phyloP scores from a whole-genome alignment of 805 yeast genomes.

The Metschnikowia corniflorae region DNA sequence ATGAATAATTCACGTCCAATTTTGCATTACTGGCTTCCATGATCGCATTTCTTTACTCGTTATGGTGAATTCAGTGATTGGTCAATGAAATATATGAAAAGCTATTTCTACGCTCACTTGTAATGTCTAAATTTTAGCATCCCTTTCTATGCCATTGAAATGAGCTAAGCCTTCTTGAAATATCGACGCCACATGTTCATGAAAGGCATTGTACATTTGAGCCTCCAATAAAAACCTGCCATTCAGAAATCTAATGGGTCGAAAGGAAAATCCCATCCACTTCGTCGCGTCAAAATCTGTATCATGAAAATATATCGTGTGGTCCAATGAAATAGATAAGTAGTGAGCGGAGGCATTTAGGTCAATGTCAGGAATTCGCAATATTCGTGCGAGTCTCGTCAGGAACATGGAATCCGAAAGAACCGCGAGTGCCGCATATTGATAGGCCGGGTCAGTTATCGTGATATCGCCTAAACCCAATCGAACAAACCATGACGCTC shows the following conservation, averaged over 20 bases:
- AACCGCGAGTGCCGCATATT: conserved; percentile 57
- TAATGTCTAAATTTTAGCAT: conserved; percentile 16
- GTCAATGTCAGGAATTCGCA: conserved; percentile 35
- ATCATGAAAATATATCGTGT: conserved; percentile 63
- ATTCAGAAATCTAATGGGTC: conserved; percentile 46
- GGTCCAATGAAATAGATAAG: conserved; percentile 62
- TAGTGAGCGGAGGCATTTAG: conserved; percentile 24
- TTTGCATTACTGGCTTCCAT: too few relatives aligned
- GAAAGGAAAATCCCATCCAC: conserved; percentile 51
- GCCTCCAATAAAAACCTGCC: conserved; percentile 56
- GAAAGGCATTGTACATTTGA: conserved; percentile 49
- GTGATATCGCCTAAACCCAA: conserved; percentile 23
- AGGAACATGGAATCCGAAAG: conserved; percentile 57
- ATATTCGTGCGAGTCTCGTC: conserved; percentile 49
- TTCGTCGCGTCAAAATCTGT: conserved; percentile 35
- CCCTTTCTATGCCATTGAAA: conserved; percentile 24
- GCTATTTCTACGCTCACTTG: too few relatives aligned
- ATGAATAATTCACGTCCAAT: too few relatives aligned
- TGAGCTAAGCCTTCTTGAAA: conserved; percentile 61
- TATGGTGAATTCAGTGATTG: too few relatives aligned
- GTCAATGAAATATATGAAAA: too few relatives aligned
- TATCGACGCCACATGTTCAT: conserved; percentile 54
- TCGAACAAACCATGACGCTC: conserved; percentile 23
- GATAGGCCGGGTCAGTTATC: conserved; percentile 19
- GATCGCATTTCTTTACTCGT: too few relatives aligned